Conservation (phyloP, 2,329 filamentous ascomycete genomes). For the Aspergillus sp. region DNA sequence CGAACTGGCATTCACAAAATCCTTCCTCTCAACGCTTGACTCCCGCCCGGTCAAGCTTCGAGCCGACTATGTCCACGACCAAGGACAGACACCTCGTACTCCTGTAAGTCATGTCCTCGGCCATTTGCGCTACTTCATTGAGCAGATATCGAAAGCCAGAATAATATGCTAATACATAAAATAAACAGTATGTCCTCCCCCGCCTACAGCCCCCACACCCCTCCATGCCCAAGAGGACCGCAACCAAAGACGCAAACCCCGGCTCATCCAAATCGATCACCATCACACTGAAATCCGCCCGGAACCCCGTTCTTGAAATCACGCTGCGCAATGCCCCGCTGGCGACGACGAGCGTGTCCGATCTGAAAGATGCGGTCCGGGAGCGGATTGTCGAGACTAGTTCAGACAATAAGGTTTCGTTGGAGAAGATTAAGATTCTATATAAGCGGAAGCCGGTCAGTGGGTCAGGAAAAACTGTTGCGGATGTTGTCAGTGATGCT, state of each 20-base stretch:
- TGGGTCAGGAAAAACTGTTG: slow-evolving; percentile 67
- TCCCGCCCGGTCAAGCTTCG: slow-evolving; percentile 75
- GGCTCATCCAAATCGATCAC: slow-evolving; percentile 42
- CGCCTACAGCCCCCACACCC: slow-evolving; percentile 46
- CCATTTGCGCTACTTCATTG: not conserved
- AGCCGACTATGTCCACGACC: slow-evolving; percentile 88
- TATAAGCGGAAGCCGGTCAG: slow-evolving; percentile 81
- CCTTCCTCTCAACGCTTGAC: slow-evolving; percentile 79
- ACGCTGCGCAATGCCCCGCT: slow-evolving; percentile 61
- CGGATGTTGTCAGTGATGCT: slow-evolving; percentile 64
- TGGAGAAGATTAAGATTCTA: slow-evolving; percentile 83
- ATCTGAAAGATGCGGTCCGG: slow-evolving; percentile 72
- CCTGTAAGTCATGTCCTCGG: slow-evolving; percentile 61
- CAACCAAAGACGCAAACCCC: slow-evolving; percentile 28
- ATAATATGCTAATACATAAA: not conserved
- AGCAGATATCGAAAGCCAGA: not conserved
- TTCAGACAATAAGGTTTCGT: slow-evolving; percentile 31
- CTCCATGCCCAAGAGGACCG: slow-evolving; percentile 43
- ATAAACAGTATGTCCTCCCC: slow-evolving; percentile 46
- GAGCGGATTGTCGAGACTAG: slow-evolving; percentile 55
- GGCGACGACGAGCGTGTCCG: slow-evolving; percentile 70
- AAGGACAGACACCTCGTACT: slow-evolving; percentile 72
- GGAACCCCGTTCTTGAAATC: slow-evolving; percentile 70
- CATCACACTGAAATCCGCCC: slow-evolving; percentile 55
- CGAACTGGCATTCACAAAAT: slow-evolving; percentile 81